Percentiles rank a stretch among this genome's conserved stretches.
Evolutionary conservation across 371 early-diverging fungal genomes (phyloP).

Genomic region (Syncephalastrum monosporum): DNA sequence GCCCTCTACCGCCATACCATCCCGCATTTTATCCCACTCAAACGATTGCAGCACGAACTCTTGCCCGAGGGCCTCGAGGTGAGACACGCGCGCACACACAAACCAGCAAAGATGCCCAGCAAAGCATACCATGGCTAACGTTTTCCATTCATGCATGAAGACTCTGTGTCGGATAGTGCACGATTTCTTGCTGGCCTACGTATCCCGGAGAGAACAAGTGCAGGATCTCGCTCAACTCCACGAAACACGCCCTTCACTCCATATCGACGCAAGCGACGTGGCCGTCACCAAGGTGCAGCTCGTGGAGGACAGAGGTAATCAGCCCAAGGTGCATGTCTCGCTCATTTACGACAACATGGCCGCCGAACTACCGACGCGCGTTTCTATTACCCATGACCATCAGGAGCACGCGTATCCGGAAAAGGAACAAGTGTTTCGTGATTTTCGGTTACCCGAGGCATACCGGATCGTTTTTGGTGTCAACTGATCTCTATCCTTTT

Average conservation of each 20-base stretch:
- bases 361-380: too few relatives aligned
- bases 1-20: constrained; percentile 26
- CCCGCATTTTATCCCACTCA: constrained; percentile 34
- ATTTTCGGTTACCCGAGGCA: too few relatives aligned
- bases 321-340: too few relatives aligned
- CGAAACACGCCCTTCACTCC: not conserved
- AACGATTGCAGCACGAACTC: constrained; percentile 18
- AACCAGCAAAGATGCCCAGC: too few relatives aligned
- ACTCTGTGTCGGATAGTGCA: constrained; percentile 37
- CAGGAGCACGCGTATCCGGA: too few relatives aligned
- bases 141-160: not conserved
- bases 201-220: constrained; percentile 33
- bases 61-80: constrained; percentile 28
- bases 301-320: too few relatives aligned
- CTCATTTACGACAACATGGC: too few relatives aligned
- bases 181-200: constrained; percentile 36
- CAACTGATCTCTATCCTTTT: too few relatives aligned
- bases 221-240: constrained; percentile 14
- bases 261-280: not conserved
- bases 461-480: too few relatives aligned
- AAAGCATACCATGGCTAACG: not conserved
- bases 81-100: constrained; percentile 1
- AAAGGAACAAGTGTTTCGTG: too few relatives aligned
- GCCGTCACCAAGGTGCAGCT: not conserved
- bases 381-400: too few relatives aligned